Evolutionary conservation across 2,329 filamentous ascomycete species (phyloP).

Genomic region (Helotiales sp.): DNA sequence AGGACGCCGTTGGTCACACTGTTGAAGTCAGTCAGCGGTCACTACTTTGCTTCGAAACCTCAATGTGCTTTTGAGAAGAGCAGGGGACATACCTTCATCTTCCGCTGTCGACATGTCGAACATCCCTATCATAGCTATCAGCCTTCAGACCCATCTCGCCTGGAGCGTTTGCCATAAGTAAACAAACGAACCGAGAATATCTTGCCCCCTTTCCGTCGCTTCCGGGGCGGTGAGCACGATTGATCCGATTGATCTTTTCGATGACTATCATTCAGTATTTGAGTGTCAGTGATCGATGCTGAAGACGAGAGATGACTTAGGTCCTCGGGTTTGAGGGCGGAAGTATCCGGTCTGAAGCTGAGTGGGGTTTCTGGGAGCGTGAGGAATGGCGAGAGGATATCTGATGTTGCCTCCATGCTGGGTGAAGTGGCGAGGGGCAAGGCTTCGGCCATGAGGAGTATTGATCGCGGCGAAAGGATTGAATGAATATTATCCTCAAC

Average conservation of each 20-base stretch:
- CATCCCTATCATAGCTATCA: not conserved
- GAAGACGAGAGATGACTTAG: not conserved
- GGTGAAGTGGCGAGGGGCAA: not conserved
- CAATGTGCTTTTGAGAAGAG: too few species aligned
- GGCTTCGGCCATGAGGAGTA: not conserved
- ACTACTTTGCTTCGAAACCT: not conserved
- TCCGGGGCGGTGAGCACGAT: not conserved
- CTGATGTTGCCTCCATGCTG: not conserved
- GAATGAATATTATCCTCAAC: not conserved
- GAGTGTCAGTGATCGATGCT: not conserved
- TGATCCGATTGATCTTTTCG: not conserved
- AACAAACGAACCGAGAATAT: conserved; percentile 1
- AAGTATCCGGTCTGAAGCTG: not conserved
- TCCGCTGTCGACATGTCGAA: conserved; percentile 1
- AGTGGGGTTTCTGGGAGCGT: not conserved
- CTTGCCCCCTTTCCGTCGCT: not conserved
- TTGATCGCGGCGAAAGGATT: not conserved
- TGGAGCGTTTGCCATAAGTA: not conserved
- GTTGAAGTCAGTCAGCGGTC: not conserved
- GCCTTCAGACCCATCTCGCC: not conserved
- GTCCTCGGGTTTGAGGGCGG: not conserved
- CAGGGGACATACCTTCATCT: not conserved
- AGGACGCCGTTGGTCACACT: not conserved
- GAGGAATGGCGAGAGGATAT: not conserved
- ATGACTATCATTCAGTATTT: not conserved